These are phyloP conservation scores for Camellia japonica DNA, from an alignment of 148 eudicot species.

Conservation along the genomic window DNA sequence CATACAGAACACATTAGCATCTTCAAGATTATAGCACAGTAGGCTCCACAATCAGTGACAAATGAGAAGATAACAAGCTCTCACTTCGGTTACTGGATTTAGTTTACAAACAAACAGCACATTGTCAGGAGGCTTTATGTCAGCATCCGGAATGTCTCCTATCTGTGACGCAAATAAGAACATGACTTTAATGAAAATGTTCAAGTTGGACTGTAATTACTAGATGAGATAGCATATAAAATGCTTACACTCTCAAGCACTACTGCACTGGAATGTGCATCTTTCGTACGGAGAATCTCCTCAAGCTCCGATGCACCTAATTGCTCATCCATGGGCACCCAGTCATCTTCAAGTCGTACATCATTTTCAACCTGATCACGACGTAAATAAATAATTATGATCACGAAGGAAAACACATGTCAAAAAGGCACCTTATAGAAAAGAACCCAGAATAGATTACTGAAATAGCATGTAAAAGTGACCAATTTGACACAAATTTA, in stretches of 20 bases:
- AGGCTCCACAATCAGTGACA: background rate
- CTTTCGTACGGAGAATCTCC: slow-evolving; percentile 76
- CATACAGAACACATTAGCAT: background rate
- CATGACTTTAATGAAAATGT: slow-evolving; percentile 1
- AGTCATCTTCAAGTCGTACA: slow-evolving; percentile 95
- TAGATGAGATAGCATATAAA: background rate
- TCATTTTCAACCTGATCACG: slow-evolving; percentile 65
- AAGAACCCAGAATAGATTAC: background rate
- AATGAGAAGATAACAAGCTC: slow-evolving; percentile 17
- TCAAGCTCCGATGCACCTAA: slow-evolving; percentile 62
- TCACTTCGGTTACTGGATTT: slow-evolving; percentile 93
- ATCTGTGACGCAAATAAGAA: slow-evolving; percentile 43
- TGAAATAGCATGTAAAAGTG: background rate
- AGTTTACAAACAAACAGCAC: slow-evolving; percentile 94
- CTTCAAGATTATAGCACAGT: background rate
- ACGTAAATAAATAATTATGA: background rate
- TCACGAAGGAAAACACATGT: background rate
- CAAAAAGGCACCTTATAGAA: background rate
- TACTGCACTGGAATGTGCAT: slow-evolving; percentile 93
- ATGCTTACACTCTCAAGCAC: slow-evolving; percentile 86
- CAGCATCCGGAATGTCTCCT: slow-evolving; percentile 98
- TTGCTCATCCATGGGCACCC: slow-evolving; percentile 92
- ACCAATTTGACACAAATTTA: background rate
- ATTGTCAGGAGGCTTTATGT: slow-evolving; percentile 92
- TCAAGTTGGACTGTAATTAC: slow-evolving; percentile 4